Evolutionary conservation across 768 basidiomycete species (phyloP).

Genomic region (Gloeophyllum trabeum): DNA sequence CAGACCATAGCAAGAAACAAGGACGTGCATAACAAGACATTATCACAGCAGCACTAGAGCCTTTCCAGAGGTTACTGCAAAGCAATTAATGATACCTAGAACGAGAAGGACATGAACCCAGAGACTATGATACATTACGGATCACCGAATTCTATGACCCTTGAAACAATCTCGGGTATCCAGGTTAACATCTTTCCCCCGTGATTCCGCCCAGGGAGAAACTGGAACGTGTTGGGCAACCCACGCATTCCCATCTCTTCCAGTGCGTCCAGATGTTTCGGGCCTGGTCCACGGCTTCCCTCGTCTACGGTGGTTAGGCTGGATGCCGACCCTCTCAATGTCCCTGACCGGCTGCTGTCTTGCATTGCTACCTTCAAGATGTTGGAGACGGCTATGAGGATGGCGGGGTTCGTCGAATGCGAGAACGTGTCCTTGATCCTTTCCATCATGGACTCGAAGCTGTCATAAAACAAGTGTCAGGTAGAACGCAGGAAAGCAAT

Average conservation of each 20-base stretch:
- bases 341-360: constrained; percentile 32
- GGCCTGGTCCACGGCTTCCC: constrained; percentile 30
- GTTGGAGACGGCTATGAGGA: constrained; percentile 62
- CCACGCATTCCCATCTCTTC: constrained; percentile 70
- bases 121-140: too few relatives aligned
- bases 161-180: constrained; percentile 53
- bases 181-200: constrained; percentile 62
- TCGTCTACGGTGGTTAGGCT: constrained; percentile 60
- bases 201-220: constrained; percentile 34
- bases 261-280: constrained; percentile 44
- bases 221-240: constrained; percentile 60
- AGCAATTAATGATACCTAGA: too few relatives aligned
- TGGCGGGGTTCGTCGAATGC: constrained; percentile 57
- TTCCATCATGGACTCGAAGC: constrained; percentile 70
- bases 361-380: constrained; percentile 63
- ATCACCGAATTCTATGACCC: constrained; percentile 34
- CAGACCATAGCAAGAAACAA: too few relatives aligned
- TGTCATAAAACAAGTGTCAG: constrained; percentile 14
- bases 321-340: constrained; percentile 44
- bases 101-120: too few relatives aligned
- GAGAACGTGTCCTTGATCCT: constrained; percentile 64
- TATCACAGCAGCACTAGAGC: too few relatives aligned
- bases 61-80: too few relatives aligned
- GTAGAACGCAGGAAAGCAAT: background rate
- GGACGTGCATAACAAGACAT: too few relatives aligned